Percentiles rank a stretch among this genome's conserved stretches.
phyloP scores from a whole-genome alignment of 768 basidiomycete species.

The Termitomyces heimii region DNA sequence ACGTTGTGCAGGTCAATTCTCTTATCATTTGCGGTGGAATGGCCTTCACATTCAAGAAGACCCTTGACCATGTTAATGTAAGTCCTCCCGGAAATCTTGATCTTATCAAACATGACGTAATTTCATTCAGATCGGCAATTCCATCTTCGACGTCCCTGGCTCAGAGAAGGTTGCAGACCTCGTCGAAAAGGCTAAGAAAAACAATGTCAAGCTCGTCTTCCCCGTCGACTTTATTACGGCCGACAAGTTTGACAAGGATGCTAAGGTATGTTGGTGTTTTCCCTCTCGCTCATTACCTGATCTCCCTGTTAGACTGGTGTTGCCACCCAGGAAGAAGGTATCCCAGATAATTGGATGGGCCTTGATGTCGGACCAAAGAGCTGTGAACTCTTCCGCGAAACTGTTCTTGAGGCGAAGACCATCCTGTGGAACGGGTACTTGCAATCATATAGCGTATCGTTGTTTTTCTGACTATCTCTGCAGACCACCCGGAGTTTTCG shows the following conservation, averaged over 20 bases:
- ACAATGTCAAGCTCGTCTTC: constrained; percentile 92
- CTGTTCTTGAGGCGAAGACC: constrained; percentile 87
- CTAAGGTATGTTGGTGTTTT: constrained; percentile 46
- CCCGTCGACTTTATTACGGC: constrained; percentile 93
- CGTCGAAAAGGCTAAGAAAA: constrained; percentile 87
- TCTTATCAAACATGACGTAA: constrained; percentile 1
- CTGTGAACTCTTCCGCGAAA: constrained; percentile 67
- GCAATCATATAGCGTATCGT: neutral
- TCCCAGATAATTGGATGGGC: constrained; percentile 92
- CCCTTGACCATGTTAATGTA: constrained; percentile 71
- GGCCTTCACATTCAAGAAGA: constrained; percentile 99
- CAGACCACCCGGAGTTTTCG: constrained; percentile 97
- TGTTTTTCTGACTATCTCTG: neutral
- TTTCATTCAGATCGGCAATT: constrained; percentile 79
- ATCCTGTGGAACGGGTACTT: constrained; percentile 93
- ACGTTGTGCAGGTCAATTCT: constrained; percentile 69
- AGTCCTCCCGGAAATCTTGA: neutral
- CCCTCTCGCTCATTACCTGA: neutral
- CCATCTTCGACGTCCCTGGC: constrained; percentile 88
- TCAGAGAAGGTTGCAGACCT: constrained; percentile 79
- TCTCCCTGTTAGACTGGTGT: constrained; percentile 44
- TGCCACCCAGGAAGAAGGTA: constrained; percentile 81
- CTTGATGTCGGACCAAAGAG: constrained; percentile 89
- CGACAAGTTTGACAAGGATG: constrained; percentile 93
- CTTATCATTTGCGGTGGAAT: constrained; percentile 97